phyloP scores from a whole-genome alignment of 2,329 filamentous ascomycete species.

The Cercospora janseana region DNA sequence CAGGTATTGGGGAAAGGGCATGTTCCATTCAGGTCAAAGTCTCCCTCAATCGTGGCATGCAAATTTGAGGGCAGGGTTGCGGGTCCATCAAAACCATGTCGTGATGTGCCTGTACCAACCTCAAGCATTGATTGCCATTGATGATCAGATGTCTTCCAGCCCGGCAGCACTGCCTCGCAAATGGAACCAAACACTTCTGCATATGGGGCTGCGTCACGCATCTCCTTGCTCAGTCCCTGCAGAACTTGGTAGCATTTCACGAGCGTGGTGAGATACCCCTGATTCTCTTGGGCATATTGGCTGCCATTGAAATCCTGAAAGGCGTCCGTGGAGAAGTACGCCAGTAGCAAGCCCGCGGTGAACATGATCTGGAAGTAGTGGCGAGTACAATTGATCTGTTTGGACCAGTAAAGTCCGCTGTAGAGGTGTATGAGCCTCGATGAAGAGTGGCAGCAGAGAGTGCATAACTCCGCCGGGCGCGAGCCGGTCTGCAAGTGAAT shows the following conservation, averaged over 20 bases:
- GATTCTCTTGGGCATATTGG: background rate
- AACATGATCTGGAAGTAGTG: constrained; percentile 53
- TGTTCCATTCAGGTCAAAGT: background rate
- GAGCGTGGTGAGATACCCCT: background rate
- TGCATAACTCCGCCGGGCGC: constrained; percentile 13
- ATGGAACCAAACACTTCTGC: constrained; percentile 13
- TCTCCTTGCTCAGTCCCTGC: constrained; percentile 7
- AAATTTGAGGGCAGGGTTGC: background rate
- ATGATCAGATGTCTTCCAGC: constrained; percentile 6
- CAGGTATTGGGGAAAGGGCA: background rate
- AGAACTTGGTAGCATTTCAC: constrained; percentile 2
- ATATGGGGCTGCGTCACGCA: constrained; percentile 10
- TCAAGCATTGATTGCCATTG: background rate
- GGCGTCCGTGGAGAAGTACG: constrained; percentile 8
- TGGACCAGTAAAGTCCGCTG: constrained; percentile 38
- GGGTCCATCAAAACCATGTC: background rate
- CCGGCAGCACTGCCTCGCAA: constrained; percentile 1
- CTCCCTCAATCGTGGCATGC: background rate
- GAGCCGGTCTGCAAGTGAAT: constrained; percentile 36
- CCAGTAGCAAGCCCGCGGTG: constrained; percentile 41
- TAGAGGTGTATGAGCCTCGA: constrained; percentile 43
- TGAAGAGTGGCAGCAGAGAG: constrained; percentile 33
- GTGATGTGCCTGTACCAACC: background rate
- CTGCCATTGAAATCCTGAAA: background rate
- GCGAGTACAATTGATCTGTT: constrained; percentile 46